These are phyloP conservation scores for Cyberlindnera galapagoensis DNA, from an alignment of 805 yeast species.

Conservation along the genomic window DNA sequence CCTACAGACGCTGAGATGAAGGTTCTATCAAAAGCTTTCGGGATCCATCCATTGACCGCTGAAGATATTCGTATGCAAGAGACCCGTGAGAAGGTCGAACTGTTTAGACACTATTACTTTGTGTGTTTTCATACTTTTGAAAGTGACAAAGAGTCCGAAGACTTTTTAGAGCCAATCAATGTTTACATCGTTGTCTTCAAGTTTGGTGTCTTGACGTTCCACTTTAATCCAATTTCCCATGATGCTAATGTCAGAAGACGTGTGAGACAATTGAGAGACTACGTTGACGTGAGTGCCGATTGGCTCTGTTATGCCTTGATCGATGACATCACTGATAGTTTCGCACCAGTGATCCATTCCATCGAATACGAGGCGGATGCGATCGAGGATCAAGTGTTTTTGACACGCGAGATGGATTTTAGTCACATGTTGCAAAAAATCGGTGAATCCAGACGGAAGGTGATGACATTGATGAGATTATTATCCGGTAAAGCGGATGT, in stretches of 20 bases:
- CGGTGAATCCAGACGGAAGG: constrained; percentile 85
- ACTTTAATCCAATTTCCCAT: constrained; percentile 91
- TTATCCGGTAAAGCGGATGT: constrained; percentile 94
- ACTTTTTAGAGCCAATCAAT: constrained; percentile 74
- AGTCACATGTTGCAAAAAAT: constrained; percentile 71
- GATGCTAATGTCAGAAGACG: constrained; percentile 83
- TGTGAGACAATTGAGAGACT: constrained; percentile 71
- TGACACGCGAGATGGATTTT: constrained; percentile 68
- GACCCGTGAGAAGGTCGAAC: constrained; percentile 93
- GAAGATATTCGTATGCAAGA: constrained; percentile 97
- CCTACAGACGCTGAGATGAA: constrained; percentile 96
- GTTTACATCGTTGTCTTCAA: constrained; percentile 84
- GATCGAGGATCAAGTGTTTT: constrained; percentile 75
- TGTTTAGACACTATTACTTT: constrained; percentile 84
- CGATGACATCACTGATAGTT: constrained; percentile 81
- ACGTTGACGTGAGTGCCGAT: constrained; percentile 71
- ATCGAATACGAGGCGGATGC: constrained; percentile 79
- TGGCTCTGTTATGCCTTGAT: constrained; percentile 80
- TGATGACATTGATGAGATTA: constrained; percentile 87
- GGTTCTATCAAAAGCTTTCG: constrained; percentile 85
- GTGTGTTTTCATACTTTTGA: constrained; percentile 97
- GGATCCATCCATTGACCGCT: constrained; percentile 95
- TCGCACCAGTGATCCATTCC: constrained; percentile 73
- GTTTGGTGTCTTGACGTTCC: constrained; percentile 88
- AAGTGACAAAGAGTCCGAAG: constrained; percentile 74